Evolutionary conservation across 495 filamentous ascomycete species (phyloP), one percentile per base, ranked within the genome.

Genomic region (Aspergillus kassunensis): DNA sequence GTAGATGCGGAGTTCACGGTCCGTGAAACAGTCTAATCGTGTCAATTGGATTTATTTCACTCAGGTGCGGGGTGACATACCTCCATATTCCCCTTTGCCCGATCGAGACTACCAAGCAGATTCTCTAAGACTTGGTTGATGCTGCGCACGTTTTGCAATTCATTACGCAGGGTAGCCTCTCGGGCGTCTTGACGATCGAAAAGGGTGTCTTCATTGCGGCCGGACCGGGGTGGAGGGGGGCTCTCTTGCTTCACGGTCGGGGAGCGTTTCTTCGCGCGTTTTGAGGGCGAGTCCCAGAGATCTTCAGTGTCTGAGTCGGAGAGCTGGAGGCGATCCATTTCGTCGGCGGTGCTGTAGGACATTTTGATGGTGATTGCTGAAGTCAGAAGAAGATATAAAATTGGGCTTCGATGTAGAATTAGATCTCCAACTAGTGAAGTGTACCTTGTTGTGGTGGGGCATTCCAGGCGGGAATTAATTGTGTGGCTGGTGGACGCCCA

Each of bases 1-100:
- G 89, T 90, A 30, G 90, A 91, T n/a, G 92, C 90, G 37, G 88
- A 90, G 45, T 80, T 74, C 21, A 97, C 88, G 3, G 93, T 97
- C 44, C 80, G 77, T 35, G 87, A 88, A 11, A 98, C 91, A 11
- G 88, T 93, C 86, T 93, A 54, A 15, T 42, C 35, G 3, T 15
- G 29, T 46, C 16, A 43, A 43, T 43, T 29, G 23, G 13, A 9
- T 1, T 29, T 43, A 16, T 8, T 1, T 18, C 12, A 34, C 18
- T 27, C 13, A 11, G 35, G 13, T 48, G 11, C 6, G 27, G 16
- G 34, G 15, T 21, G 31, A 62, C 79, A 40, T 76, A 91, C 90
- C 61, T 90, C 82, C 92, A 98, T 97, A 68, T 97, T 97, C 34
- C 79, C 82, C 61, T 86, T 90, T 9, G 93, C 90, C 52, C 82